Evolutionary conservation across 345 rosid genomes (phyloP).

Genomic region (Moricandia moricandioides): DNA sequence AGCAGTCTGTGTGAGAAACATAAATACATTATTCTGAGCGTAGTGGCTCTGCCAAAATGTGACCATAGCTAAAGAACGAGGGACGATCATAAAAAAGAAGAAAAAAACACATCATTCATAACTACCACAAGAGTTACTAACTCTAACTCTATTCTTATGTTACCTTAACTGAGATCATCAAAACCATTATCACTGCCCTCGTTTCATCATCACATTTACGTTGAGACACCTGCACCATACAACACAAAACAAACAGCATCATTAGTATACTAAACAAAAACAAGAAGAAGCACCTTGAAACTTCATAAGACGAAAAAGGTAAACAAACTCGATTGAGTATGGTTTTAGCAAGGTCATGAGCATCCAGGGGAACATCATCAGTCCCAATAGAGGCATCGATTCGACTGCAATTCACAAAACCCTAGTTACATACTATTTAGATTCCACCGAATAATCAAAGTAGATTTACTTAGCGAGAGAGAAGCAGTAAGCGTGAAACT

Average conservation of each 20-base stretch:
- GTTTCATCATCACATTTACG: conserved; percentile 38
- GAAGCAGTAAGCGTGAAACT: conserved; percentile 42
- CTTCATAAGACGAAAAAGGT: background rate
- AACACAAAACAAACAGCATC: conserved; percentile 8
- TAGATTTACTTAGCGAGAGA: conserved; percentile 57
- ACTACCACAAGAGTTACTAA: conserved; percentile 3
- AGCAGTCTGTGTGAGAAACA: conserved; percentile 54
- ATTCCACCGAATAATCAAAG: background rate
- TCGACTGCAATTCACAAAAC: conserved; percentile 49
- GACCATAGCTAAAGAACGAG: too few relatives aligned
- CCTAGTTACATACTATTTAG: background rate
- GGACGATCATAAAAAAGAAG: too few relatives aligned
- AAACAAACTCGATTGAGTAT: conserved; percentile 51
- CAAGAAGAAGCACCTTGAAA: background rate
- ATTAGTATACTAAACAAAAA: conserved; percentile 3
- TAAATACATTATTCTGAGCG: background rate
- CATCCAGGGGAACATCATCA: conserved; percentile 49
- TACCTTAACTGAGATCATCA: conserved; percentile 91
- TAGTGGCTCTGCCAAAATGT: background rate
- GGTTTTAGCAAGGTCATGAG: conserved; percentile 43
- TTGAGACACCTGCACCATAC: conserved; percentile 48
- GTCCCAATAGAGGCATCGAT: conserved; percentile 72
- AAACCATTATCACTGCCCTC: conserved; percentile 59
- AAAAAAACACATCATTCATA: background rate
- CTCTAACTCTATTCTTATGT: background rate